Base-by-base conservation (phyloP, 306 rosid genomes). In the Medicago lupulina region DNA sequence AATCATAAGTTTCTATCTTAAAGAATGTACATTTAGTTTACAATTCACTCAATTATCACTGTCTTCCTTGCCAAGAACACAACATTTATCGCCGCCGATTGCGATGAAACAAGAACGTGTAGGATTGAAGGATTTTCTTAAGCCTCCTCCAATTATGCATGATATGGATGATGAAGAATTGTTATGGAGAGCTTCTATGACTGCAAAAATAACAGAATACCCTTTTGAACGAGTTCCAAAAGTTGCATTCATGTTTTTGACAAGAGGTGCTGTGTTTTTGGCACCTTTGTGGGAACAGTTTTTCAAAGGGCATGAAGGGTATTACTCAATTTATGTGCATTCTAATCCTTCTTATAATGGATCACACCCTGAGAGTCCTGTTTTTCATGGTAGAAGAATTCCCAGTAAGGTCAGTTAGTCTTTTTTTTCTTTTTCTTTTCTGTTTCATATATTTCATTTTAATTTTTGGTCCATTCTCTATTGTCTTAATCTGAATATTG, bases 241-340 rank as follows among this genome's bases (percentile, higher is more conserved):
- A 76, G 89, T 93, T 78, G 97, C 98, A 9, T 93, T 93, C 82
- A 38, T 93, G 97, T 93, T 91, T 77, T 79, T 93, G 88, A 83
- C 89, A 41, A 93, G 80, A 76, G 97, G 98, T 15, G 87, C 86
- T 46, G 83, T 93, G 78, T 58, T 59, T 62, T n/a, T 93, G 75
- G 92, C 91, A 34, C 91, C 94, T n/a, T 76, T 93, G 60, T 93
- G 98, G 98, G 92, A 93, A 65, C 46, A 79, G 41, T 93, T 93
- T 82, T 93, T 93, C 83, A 40, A 82, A 76, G 98, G 98, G 14
- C 82, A 89, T 70, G 84, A 86, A 75, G 91, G 90, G 9, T 80
- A 76, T 8, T 93, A 89, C 80, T 86, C 97, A 3, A 78, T 93
- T 67, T 93, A 91, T 40, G 96, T 93, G 28, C 98, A 93, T 77